Percentiles rank a stretch among this genome's conserved stretches.
Evolutionary conservation across 2,329 filamentous ascomycete species (phyloP).

Genomic region (Ascochyta koolunga): DNA sequence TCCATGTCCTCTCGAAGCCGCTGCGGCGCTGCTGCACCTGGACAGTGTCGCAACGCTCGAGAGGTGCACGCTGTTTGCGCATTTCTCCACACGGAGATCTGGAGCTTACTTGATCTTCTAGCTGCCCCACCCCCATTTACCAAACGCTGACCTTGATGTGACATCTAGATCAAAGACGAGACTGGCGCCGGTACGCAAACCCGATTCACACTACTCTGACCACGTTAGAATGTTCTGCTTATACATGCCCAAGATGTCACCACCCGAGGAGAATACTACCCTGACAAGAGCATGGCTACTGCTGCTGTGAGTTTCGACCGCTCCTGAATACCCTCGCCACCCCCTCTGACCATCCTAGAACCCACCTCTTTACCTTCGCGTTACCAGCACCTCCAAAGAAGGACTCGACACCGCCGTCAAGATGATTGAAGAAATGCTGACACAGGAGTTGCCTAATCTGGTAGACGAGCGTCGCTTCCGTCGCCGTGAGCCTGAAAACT

Average conservation of each 20-base stretch:
- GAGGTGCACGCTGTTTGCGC: constrained; percentile 39
- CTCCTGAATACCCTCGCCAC: not conserved
- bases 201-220: constrained; percentile 67
- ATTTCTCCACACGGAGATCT: constrained; percentile 47
- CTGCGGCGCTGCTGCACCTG: constrained; percentile 51
- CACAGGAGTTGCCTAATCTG: constrained; percentile 92
- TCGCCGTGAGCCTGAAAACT: constrained; percentile 76
- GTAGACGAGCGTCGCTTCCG: constrained; percentile 94
- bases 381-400: constrained; percentile 89
- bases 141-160: constrained; percentile 94
- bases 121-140: constrained; percentile 64
- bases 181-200: constrained; percentile 99
- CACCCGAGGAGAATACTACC: constrained; percentile 93
- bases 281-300: constrained; percentile 97
- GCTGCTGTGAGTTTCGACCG: constrained; percentile 67
- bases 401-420: constrained; percentile 87
- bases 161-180: constrained; percentile 98
- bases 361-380: constrained; percentile 90
- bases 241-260: constrained; percentile 89
- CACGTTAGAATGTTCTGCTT: constrained; percentile 63
- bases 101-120: constrained; percentile 57
- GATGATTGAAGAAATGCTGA: constrained; percentile 93
- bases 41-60: constrained; percentile 61
- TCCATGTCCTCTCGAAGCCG: constrained; percentile 43
- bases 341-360: constrained; percentile 62